These are phyloP conservation scores for Neurospora discreta DNA, from an alignment of 495 filamentous ascomycete genomes.

Conservation along the genomic window DNA sequence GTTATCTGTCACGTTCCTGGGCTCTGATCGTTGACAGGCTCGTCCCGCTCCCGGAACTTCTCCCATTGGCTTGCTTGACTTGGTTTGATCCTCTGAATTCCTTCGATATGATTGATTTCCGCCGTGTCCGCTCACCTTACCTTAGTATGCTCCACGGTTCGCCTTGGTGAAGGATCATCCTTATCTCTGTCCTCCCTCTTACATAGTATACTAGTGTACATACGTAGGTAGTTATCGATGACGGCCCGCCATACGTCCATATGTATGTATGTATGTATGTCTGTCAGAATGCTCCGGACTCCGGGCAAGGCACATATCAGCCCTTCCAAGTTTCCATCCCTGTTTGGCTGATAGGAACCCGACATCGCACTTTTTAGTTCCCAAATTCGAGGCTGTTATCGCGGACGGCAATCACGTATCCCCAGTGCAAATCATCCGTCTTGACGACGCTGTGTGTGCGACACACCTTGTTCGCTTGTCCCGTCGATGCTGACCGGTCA, in stretches of 20 bases:
- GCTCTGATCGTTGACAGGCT: background rate
- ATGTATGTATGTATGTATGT: background rate
- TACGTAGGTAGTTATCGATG: background rate
- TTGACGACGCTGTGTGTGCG: background rate
- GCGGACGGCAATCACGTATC: background rate
- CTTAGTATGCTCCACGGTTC: background rate
- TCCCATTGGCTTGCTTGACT: background rate
- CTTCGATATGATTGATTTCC: background rate
- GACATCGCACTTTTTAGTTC: background rate
- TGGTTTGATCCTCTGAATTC: background rate
- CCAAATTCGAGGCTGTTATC: background rate
- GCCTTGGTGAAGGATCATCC: background rate
- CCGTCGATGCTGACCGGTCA: background rate
- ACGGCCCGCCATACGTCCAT: background rate
- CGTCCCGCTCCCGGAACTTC: background rate
- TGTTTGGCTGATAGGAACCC: background rate
- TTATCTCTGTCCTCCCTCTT: background rate
- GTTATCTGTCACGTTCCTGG: background rate
- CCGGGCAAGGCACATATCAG: background rate
- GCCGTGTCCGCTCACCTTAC: background rate
- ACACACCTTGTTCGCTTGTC: background rate
- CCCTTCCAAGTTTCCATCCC: background rate
- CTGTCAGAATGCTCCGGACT: background rate
- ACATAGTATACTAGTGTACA: no score
- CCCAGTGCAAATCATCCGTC: background rate